phyloP scores from a whole-genome alignment of 2,329 filamentous ascomycete genomes.

The Drechmeria coniospora region DNA sequence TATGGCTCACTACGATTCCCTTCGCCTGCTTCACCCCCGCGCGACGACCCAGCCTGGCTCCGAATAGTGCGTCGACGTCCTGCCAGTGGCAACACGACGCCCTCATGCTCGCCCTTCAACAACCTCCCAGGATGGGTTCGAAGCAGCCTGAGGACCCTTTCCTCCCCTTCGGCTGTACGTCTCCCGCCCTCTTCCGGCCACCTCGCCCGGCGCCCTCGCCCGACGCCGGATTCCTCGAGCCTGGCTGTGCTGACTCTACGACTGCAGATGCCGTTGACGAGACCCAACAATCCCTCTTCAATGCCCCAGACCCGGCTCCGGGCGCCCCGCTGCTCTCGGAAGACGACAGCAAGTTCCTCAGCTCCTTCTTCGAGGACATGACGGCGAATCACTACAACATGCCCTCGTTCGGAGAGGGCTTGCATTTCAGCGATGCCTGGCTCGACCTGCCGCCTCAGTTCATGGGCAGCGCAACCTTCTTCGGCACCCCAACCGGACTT shows the following conservation, averaged over 20 bases:
- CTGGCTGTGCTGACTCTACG: constrained; percentile 12
- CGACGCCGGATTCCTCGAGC: background rate
- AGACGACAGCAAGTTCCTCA: constrained; percentile 42
- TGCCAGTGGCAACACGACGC: constrained; percentile 17
- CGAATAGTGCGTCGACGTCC: too few species aligned
- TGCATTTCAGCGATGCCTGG: constrained; percentile 36
- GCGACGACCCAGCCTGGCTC: too few species aligned
- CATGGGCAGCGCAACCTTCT: constrained; percentile 49
- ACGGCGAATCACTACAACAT: constrained; percentile 33
- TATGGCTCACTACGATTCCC: too few species aligned
- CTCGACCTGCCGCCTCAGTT: constrained; percentile 46
- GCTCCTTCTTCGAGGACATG: constrained; percentile 41
- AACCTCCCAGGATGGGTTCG: constrained; percentile 41
- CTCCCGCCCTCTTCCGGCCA: constrained; percentile 3
- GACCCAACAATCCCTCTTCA: constrained; percentile 28
- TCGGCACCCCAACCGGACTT: constrained; percentile 32
- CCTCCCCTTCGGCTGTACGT: constrained; percentile 55
- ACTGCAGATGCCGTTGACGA: constrained; percentile 29
- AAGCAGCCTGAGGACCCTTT: constrained; percentile 37
- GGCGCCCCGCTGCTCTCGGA: constrained; percentile 52
- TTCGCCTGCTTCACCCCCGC: too few species aligned
- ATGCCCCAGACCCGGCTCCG: constrained; percentile 45
- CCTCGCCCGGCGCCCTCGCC: too few species aligned
- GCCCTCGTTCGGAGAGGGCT: constrained; percentile 34
- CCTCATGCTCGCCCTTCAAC: constrained; percentile 42